Conservation (phyloP, 2,329 filamentous ascomycete species). For the Paracoccidioides brasiliensis region DNA sequence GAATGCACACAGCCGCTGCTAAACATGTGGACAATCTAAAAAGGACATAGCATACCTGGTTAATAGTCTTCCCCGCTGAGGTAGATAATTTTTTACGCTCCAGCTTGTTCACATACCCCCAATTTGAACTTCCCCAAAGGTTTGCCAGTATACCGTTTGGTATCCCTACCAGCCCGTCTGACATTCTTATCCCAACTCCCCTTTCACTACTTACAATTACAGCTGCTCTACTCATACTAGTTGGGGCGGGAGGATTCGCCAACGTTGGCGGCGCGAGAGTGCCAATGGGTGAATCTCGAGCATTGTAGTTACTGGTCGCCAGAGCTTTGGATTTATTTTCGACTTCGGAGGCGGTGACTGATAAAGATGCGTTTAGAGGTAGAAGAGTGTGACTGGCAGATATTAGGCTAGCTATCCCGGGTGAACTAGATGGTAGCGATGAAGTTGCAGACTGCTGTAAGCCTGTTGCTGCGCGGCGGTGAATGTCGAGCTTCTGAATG, state of each 20-base stretch:
- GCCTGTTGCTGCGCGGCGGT: constrained; percentile 60
- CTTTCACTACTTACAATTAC: constrained; percentile 70
- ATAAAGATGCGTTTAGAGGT: constrained; percentile 44
- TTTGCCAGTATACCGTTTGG: constrained; percentile 84
- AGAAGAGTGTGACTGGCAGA: constrained; percentile 71
- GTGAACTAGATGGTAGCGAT: constrained; percentile 34
- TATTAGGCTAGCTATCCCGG: constrained; percentile 72
- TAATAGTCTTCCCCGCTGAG: constrained; percentile 8
- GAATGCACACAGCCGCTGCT: background rate
- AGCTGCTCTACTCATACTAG: constrained; percentile 73
- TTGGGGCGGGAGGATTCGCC: constrained; percentile 69
- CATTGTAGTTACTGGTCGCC: constrained; percentile 14
- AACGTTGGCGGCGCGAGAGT: constrained; percentile 70
- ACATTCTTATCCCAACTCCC: constrained; percentile 48
- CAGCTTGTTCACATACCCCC: constrained; percentile 54
- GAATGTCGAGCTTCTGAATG: constrained; percentile 83
- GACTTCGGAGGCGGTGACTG: constrained; percentile 26
- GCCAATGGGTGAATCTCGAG: constrained; percentile 40
- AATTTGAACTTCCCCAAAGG: constrained; percentile 80
- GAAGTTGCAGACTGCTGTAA: constrained; percentile 30
- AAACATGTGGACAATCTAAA: background rate
- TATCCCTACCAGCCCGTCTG: constrained; percentile 53
- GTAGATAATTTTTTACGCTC: constrained; percentile 37
- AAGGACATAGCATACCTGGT: background rate
- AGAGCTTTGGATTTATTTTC: constrained; percentile 10